Base-by-base conservation (phyloP, 208 protist genomes). In the Trypanosoma avium region DNA sequence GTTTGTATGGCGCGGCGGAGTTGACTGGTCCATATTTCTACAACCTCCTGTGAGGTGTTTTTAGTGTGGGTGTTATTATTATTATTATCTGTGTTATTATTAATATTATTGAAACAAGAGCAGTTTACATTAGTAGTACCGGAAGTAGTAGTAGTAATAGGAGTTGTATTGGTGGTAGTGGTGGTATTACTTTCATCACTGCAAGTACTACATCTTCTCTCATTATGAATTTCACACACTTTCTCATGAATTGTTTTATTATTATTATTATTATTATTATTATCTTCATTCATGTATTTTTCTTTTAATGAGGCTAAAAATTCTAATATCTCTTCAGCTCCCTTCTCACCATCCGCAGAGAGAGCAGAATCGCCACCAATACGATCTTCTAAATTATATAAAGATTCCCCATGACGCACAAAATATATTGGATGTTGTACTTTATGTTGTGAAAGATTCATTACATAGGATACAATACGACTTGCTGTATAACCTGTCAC, bases 381-480 rank as follows among this genome's bases (percentile, higher is more conserved):
- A 64, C 91, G 91, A 67, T 92, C 77, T 49, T 96, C 86, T 17
- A 86, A 32, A 63, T 94, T 90, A 72, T 93, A 94, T 64, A 62
- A 67, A 36, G 82, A 91, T 75, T 94, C 71, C n/a, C 91, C 91
- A 61, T 96, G 86, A 4, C 86, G 85, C 7, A 90, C 67, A 73
- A 96, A 96, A 73, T 88, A 96, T 52, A 96, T 96, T 35, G 91
- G 91, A 49, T 92, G 86, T 57, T 88, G 86, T 1, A 94, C 81
- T 70, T 92, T 94, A 12, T 70, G 53, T 70, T 92, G 84, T 8
- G 86, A 86, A 13, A 96, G 60, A 66, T 89, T 94, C 85, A 94
- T 88, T n/a, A 90, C 73, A 69, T 83, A 94, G 0, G 75, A 88
- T 15, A 94, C 69, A 60, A 95, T 93, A 50, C 83, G 84, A 54